Percentiles rank a stretch among this genome's conserved stretches.
phyloP scores from a whole-genome alignment of 2,329 filamentous ascomycete genomes.

The Alternaria gansuensis region DNA sequence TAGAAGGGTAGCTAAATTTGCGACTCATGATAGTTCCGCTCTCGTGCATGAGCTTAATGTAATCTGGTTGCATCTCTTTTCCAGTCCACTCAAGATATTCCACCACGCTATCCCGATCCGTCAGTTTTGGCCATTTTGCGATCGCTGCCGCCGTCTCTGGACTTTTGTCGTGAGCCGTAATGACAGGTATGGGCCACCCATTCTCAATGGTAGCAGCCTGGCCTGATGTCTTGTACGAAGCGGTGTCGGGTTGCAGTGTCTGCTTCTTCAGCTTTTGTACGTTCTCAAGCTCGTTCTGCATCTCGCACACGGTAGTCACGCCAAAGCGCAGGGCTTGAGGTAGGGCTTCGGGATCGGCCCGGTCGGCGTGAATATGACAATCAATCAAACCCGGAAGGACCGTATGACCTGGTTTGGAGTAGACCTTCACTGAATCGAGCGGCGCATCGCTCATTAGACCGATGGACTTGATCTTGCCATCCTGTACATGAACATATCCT shows the following conservation, averaged over 20 bases:
- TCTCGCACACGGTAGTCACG: conserved; percentile 62
- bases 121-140: conserved; percentile 60
- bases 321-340: conserved; percentile 60
- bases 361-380: conserved; percentile 59
- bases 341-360: conserved; percentile 52
- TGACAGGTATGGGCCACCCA: conserved; percentile 61
- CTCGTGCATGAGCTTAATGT: conserved; percentile 64
- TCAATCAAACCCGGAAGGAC: conserved; percentile 63
- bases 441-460: conserved; percentile 34
- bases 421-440: conserved; percentile 32
- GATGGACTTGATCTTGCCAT: conserved; percentile 54
- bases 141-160: conserved; percentile 52
- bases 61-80: conserved; percentile 56
- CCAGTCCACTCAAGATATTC: conserved; percentile 55
- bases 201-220: conserved; percentile 61
- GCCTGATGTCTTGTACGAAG: conserved; percentile 61
- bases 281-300: conserved; percentile 54
- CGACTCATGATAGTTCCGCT: conserved; percentile 54
- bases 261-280: conserved; percentile 44
- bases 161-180: conserved; percentile 52
- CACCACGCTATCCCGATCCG: conserved; percentile 53
- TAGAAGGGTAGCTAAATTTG: conserved; percentile 52
- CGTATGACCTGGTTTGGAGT: conserved; percentile 59
- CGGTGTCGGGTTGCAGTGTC: conserved; percentile 47
- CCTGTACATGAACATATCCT: conserved; percentile 54